phyloP scores from a whole-genome alignment of 2,329 filamentous ascomycete genomes.

The Colletotrichum eleusines region DNA sequence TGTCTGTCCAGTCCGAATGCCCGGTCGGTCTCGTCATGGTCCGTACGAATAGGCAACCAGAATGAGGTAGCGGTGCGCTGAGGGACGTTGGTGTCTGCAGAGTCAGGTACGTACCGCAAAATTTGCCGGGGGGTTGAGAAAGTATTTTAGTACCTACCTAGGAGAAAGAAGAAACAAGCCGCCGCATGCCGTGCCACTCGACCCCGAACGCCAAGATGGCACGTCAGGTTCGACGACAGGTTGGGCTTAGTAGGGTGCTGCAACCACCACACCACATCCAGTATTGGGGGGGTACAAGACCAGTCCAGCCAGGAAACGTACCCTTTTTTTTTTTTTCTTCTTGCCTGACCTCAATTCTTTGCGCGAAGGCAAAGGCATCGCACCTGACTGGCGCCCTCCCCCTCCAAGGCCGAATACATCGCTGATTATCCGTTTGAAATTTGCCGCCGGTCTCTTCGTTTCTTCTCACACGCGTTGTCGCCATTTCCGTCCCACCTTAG shows the following conservation, averaged over 20 bases:
- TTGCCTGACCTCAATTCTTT: neutral
- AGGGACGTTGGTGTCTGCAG: neutral
- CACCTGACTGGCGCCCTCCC: neutral
- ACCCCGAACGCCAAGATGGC: conserved; percentile 41
- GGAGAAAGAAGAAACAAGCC: conserved; percentile 31
- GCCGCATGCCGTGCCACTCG: conserved; percentile 36
- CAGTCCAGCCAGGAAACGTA: too few relatives aligned
- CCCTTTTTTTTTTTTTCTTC: neutral
- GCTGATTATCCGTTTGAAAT: neutral
- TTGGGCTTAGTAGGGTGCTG: neutral
- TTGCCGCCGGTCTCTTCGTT: neutral
- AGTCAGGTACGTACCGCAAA: neutral
- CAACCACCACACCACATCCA: neutral
- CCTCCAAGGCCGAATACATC: neutral
- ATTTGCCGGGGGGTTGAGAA: conserved; percentile 36
- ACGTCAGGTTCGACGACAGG: conserved; percentile 31
- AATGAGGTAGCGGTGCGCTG: neutral
- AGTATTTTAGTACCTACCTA: too few relatives aligned
- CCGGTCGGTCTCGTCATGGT: neutral
- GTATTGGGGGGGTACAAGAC: neutral
- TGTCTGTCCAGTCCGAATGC: conserved; percentile 5
- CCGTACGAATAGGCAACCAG: neutral
- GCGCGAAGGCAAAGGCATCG: neutral
- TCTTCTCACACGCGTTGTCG: neutral
- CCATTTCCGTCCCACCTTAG: neutral